A percentile compares a stretch with the other conserved stretches of the same genome.
These are phyloP conservation scores for Ophiostoma perfectum DNA, from an alignment of 2,329 filamentous ascomycete species.

Conservation along the genomic window DNA sequence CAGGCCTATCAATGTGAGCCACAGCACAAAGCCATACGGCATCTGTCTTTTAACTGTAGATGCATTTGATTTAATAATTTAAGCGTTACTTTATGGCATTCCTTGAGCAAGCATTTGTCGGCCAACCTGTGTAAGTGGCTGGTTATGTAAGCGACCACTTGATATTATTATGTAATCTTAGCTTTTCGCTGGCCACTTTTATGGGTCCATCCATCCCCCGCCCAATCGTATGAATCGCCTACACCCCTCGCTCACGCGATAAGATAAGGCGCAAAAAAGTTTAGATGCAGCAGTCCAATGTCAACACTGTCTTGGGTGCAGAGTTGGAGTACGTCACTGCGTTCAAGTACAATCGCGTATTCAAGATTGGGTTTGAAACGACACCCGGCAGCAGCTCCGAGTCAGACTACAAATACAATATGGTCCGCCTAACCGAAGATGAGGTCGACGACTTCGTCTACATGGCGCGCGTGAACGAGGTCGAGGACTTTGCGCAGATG, in stretches of 20 bases:
- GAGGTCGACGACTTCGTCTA: conserved; percentile 90
- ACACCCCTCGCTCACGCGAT: conserved; percentile 9
- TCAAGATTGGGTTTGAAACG: too few relatives aligned
- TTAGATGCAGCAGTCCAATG: not conserved
- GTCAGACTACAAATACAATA: not conserved
- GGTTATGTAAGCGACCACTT: not conserved
- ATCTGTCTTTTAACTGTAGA: too few relatives aligned
- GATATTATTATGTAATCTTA: not conserved
- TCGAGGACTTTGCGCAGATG: conserved; percentile 56
- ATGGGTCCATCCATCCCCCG: not conserved
- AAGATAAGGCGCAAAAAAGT: conserved; percentile 16
- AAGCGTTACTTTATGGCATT: not conserved
- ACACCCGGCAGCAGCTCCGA: not conserved
- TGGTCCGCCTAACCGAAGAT: conserved; percentile 58
- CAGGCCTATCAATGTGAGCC: too few relatives aligned
- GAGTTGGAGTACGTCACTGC: conserved; percentile 22
- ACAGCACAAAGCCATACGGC: too few relatives aligned
- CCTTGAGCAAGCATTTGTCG: not conserved
- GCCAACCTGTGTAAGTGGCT: not conserved
- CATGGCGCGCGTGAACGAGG: conserved; percentile 72
- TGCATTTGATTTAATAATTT: too few relatives aligned
- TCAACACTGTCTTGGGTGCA: not conserved
- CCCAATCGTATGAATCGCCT: not conserved
- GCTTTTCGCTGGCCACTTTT: not conserved
- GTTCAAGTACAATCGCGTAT: not conserved